These are phyloP conservation scores for Leishmania amazonensis DNA, from an alignment of 208 protist species.

Conservation along the genomic window DNA sequence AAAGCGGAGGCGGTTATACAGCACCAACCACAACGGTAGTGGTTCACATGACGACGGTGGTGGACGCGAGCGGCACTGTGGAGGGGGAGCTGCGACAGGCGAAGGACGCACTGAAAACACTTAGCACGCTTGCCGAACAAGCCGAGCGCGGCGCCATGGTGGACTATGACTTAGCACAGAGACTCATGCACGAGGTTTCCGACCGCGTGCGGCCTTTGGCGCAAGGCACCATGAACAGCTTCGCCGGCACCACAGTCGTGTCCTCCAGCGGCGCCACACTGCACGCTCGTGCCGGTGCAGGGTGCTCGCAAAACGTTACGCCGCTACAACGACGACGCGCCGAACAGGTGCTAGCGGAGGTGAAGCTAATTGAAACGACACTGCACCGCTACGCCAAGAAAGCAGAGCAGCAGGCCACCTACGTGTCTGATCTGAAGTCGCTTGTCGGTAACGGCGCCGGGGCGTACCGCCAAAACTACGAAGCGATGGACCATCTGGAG, in stretches of 20 bases:
- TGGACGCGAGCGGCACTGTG: slow-evolving; percentile 22
- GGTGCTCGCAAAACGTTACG: slow-evolving; percentile 32
- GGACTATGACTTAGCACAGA: slow-evolving; percentile 28
- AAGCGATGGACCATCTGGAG: slow-evolving; percentile 53
- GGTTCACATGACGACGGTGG: slow-evolving; percentile 2
- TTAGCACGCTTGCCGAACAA: slow-evolving; percentile 45
- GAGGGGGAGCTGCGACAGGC: slow-evolving; percentile 54
- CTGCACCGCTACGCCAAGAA: slow-evolving; percentile 49
- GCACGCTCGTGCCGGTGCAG: slow-evolving; percentile 14
- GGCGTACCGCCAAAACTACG: slow-evolving; percentile 39
- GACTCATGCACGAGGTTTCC: slow-evolving; percentile 21
- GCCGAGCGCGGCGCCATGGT: slow-evolving; percentile 45
- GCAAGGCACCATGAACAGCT: slow-evolving; percentile 27
- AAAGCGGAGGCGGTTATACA: neutral
- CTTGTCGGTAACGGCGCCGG: slow-evolving; percentile 48
- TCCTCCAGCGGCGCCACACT: slow-evolving; percentile 9
- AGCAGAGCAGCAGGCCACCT: slow-evolving; percentile 34
- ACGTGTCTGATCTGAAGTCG: slow-evolving; percentile 44
- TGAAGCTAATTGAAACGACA: slow-evolving; percentile 53
- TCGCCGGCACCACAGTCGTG: slow-evolving; percentile 21
- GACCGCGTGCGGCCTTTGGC: slow-evolving; percentile 34
- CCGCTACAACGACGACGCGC: slow-evolving; percentile 66
- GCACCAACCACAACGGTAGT: neutral
- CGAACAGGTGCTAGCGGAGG: slow-evolving; percentile 65
- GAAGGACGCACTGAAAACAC: slow-evolving; percentile 41